Evolutionary conservation across 192 early-diverging fungal genomes (phyloP), one percentile per base, ranked within the genome.

Genomic region (Anaeromyces robustus): DNA sequence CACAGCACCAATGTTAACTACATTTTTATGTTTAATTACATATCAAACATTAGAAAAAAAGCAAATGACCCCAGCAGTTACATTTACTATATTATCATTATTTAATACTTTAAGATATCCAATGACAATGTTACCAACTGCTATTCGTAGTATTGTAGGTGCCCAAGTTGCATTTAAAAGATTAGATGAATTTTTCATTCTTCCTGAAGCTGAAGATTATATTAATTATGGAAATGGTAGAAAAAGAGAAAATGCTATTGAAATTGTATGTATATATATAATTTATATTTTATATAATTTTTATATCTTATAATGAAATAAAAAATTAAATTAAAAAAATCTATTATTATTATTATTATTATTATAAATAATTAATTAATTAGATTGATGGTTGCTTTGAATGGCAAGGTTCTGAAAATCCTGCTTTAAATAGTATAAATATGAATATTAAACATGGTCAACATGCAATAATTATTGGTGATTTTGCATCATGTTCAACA

Each of bases 31-130:
- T 78, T 83, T 85, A 77, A 85, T 77, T 19, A 86, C 80, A 77
- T 88, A 85, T 82, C 81, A 81, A 77, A 82, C 79, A 28, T 29
- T 68, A 30, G 88, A 77, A 13, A 84, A 88, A 80, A 78, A 78
- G 19, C 80, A 90, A 30, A 88, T 86, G 29, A 87, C 91, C 2
- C 86, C 88, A 28, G 17, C 52, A 11, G 83, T 83, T n/a, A 86
- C 91, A 17, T 93, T 93, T 79, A 90, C 90, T 1, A 82, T 90
- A 7, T 81, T 93, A 77, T 89, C 89, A 30, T 77, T 93, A 28
- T 91, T 93, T 82, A 93, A 93, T 83, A 93, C 92, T 26, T 83
- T 93, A 19, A 84, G 91, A 83, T 92, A 93, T 84, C 92, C 92
- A 12, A 83, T 93, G 39, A 82, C 92, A 31, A 86, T 92, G 82